These are phyloP conservation scores for Hevea brasiliensis DNA, from an alignment of 345 rosid genomes.

Conservation along the genomic window DNA sequence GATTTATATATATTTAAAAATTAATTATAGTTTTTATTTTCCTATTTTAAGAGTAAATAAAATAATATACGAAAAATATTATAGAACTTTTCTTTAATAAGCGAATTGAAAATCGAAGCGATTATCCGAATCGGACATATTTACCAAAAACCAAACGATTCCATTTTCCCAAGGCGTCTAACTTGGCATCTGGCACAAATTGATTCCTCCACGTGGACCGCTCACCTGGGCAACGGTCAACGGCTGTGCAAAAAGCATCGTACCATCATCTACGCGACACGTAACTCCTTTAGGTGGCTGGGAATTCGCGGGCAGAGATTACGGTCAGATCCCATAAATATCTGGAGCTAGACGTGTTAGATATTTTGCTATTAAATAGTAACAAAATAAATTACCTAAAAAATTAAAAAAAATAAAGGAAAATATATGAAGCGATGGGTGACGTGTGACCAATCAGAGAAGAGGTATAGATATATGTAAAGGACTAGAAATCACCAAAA, in stretches of 20 bases:
- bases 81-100: too few species aligned
- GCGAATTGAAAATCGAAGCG: too few species aligned
- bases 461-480: conserved; percentile 27
- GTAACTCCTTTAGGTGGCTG: conserved; percentile 24
- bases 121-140: neutral
- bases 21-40: too few species aligned
- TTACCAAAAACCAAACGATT: neutral
- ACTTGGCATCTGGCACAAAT: neutral
- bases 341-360: conserved; percentile 24
- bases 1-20: too few species aligned
- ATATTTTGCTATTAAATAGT: conserved; percentile 22
- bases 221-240: neutral
- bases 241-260: conserved; percentile 15
- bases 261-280: conserved; percentile 17
- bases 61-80: too few species aligned
- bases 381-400: neutral
- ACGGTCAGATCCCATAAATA: conserved; percentile 19
- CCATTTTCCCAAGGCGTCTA: neutral
- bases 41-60: too few species aligned
- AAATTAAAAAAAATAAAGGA: neutral
- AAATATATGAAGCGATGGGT: neutral
- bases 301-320: conserved; percentile 16
- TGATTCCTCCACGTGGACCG: conserved; percentile 12
- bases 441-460: conserved; percentile 28
- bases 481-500: neutral